These are phyloP conservation scores for Zarea fungicola DNA, from an alignment of 2,329 filamentous ascomycete species.

Conservation along the genomic window DNA sequence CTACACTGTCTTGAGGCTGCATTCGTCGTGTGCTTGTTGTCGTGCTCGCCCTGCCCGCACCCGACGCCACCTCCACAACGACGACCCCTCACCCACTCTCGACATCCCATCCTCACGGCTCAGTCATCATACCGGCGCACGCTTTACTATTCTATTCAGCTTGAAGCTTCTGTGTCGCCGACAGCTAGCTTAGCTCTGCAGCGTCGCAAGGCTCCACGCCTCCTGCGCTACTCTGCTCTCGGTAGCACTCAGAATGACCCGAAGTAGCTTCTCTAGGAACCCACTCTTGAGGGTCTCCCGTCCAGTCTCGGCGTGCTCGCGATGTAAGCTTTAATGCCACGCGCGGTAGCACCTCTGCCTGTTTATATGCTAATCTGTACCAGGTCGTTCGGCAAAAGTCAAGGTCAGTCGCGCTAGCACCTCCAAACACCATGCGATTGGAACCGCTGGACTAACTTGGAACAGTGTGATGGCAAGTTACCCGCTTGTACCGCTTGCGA, in stretches of 20 bases:
- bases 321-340: slow-evolving; percentile 54
- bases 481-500: slow-evolving; percentile 95
- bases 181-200: background rate
- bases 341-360: background rate
- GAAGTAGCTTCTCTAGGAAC: slow-evolving; percentile 45
- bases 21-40: too few relatives aligned
- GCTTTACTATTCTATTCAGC: background rate
- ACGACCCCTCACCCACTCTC: background rate
- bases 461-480: slow-evolving; percentile 84
- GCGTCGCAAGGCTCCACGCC: background rate
- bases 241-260: slow-evolving; percentile 32
- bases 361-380: slow-evolving; percentile 10
- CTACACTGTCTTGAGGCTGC: background rate
- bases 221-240: background rate
- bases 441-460: too few relatives aligned
- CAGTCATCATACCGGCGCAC: too few relatives aligned
- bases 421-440: background rate
- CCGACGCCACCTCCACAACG: background rate
- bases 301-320: slow-evolving; percentile 73
- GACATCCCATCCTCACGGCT: too few relatives aligned
- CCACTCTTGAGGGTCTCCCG: slow-evolving; percentile 68
- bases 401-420: slow-evolving; percentile 50
- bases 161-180: background rate
- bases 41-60: background rate
- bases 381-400: slow-evolving; percentile 82